These are phyloP conservation scores for Macrotyloma uniflorum DNA, from an alignment of 306 rosid species.

Conservation along the genomic window DNA sequence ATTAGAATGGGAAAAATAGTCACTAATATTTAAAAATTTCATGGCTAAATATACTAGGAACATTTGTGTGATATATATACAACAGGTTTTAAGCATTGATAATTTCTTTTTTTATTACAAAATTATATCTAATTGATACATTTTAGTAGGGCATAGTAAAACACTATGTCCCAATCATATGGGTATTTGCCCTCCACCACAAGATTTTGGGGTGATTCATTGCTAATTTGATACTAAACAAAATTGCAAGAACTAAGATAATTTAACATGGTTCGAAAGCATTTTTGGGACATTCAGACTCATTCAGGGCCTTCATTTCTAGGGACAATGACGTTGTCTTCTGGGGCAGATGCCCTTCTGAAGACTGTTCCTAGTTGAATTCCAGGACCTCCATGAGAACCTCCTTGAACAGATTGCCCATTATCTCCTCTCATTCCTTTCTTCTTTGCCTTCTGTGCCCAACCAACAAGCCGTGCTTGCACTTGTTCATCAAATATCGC, in stretches of 20 bases:
- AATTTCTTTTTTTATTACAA: too few relatives aligned
- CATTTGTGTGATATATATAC: too few relatives aligned
- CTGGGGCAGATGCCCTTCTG: slow-evolving; percentile 41
- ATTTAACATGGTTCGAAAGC: neutral
- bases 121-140: too few relatives aligned
- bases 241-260: neutral
- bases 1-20: too few relatives aligned
- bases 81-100: too few relatives aligned
- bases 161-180: neutral
- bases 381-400: slow-evolving; percentile 39
- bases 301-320: slow-evolving; percentile 37
- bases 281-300: neutral
- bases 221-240: neutral
- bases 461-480: slow-evolving; percentile 69
- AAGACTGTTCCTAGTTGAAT: slow-evolving; percentile 54
- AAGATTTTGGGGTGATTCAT: neutral
- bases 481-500: slow-evolving; percentile 75
- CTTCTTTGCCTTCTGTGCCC: slow-evolving; percentile 75
- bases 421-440: slow-evolving; percentile 45
- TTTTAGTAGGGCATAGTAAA: too few relatives aligned
- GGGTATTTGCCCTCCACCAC: neutral
- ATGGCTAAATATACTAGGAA: too few relatives aligned
- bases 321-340: slow-evolving; percentile 33
- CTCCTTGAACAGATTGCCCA: slow-evolving; percentile 39
- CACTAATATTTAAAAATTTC: too few relatives aligned